Evolutionary conservation across 2,329 filamentous ascomycete genomes (phyloP).

Genomic region (Hirsutella thompsonii): DNA sequence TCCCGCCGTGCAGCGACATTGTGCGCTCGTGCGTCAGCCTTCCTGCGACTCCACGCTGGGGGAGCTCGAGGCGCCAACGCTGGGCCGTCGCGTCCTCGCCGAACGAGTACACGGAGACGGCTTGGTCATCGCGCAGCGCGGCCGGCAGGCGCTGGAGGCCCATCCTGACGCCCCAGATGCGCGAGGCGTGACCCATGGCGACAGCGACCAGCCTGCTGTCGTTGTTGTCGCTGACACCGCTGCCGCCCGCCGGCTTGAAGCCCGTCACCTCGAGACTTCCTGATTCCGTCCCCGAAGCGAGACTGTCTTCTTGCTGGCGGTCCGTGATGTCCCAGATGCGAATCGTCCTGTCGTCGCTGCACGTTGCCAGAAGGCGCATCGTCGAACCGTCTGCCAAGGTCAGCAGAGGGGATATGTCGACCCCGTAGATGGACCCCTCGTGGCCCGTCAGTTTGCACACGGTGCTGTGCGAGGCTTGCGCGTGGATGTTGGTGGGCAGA

Average conservation of each 20-base stretch:
- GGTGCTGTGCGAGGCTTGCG: slow-evolving; percentile 13
- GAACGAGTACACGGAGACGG: slow-evolving; percentile 50
- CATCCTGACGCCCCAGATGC: slow-evolving; percentile 82
- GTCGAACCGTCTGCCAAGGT: slow-evolving; percentile 20
- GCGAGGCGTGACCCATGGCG: slow-evolving; percentile 74
- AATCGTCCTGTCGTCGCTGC: slow-evolving; percentile 88
- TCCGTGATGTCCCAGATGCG: slow-evolving; percentile 74
- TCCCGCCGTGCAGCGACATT: slow-evolving; percentile 61
- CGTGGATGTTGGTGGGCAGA: slow-evolving; percentile 8
- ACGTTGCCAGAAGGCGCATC: slow-evolving; percentile 66
- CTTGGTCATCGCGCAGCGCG: slow-evolving; percentile 7
- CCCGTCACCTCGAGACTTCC: slow-evolving; percentile 37
- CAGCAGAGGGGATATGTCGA: slow-evolving; percentile 57
- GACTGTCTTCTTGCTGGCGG: slow-evolving; percentile 12
- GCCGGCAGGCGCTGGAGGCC: slow-evolving; percentile 16
- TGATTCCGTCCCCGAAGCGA: not conserved
- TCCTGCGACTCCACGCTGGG: slow-evolving; percentile 5
- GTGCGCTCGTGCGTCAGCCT: slow-evolving; percentile 39
- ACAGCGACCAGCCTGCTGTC: slow-evolving; percentile 43
- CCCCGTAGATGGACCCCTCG: slow-evolving; percentile 87
- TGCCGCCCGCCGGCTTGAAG: slow-evolving; percentile 30
- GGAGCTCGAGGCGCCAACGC: slow-evolving; percentile 50
- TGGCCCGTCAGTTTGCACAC: slow-evolving; percentile 52
- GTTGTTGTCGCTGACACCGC: slow-evolving; percentile 10
- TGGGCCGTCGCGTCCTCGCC: slow-evolving; percentile 75